Evolutionary conservation across 805 yeast genomes (phyloP), one percentile per base, ranked within the genome.

Genomic region (Huiozyma sinensis): DNA sequence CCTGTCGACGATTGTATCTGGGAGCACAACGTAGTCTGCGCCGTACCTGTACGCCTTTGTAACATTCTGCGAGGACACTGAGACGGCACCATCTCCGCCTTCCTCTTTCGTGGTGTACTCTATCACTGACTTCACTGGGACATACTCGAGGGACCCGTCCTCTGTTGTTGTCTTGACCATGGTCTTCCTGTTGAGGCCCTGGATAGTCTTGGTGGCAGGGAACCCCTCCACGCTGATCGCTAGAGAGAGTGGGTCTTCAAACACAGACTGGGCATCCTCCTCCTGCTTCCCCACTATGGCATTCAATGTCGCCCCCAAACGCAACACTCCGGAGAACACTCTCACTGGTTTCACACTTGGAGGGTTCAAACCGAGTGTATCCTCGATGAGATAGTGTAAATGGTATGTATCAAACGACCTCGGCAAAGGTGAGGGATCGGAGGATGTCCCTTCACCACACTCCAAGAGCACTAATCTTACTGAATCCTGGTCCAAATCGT

Each of bases 1-100:
- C 3, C 70, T 64, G 8, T 66, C 64, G 32, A 68, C 67, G 37
- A 81, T 57, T 2, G 70, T 68, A 0, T 68, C 60, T 10, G 80
- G 76, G 6, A 83, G 55, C 0, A 78, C 75, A 2, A 79, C 71
- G 10, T 74, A 65, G 7, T 77, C 72, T 1, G 69, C 65, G 3
- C 94, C 90, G 54, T 79, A 87, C 49, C 75, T 73, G 57, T 75
- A 85, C 0, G 83, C 94, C 33, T 75, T 74, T 5, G 71, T 70
- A 28, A 75, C 66, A 6, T 70, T 70, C 64, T 52, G 50, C 2
- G 41, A 45, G 11, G 46, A 49, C 10, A 57, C 55, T 1, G 53
- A 49, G 6, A 32, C 35, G 12, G 27, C 11, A 7, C 53, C 65
- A 3, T 45, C 12, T 50, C 52, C 27, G 60, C 56, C 28, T n/a